Evolutionary conservation across 768 basidiomycete species (phyloP).

Genomic region (Termitomyces heimii): DNA sequence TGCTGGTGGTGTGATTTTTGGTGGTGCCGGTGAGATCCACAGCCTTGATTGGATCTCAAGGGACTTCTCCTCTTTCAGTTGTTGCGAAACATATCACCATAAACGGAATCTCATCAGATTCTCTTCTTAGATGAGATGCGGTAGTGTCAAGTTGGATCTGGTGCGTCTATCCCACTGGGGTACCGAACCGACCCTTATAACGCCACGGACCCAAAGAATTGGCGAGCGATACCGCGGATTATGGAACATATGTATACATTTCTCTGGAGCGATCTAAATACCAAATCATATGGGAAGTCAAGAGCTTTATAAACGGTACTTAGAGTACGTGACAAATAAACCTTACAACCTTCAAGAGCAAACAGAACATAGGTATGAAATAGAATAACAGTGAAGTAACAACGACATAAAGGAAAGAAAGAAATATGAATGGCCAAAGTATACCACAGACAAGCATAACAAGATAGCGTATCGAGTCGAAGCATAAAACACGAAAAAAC

Average conservation of each 20-base stretch:
- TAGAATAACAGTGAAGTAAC: background rate
- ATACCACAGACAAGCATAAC: background rate
- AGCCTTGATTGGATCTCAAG: background rate
- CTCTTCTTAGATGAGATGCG: background rate
- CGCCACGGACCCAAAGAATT: background rate
- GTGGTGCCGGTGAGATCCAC: background rate
- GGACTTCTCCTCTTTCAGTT: background rate
- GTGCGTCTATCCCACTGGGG: background rate
- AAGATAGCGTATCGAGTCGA: background rate
- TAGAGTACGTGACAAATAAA: conserved; percentile 4
- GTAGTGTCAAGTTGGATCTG: background rate
- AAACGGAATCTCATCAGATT: background rate
- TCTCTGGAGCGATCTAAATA: background rate
- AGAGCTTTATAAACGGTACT: background rate
- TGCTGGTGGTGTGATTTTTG: background rate
- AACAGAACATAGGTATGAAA: conserved; percentile 1
- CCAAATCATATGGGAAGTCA: background rate
- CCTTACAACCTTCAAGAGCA: conserved; percentile 2
- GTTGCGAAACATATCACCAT: background rate
- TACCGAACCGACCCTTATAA: background rate
- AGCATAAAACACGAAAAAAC: background rate
- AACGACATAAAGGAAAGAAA: background rate
- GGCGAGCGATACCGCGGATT: background rate
- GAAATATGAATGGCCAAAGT: background rate
- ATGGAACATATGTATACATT: background rate